Conservation (phyloP, 192 early-diverging fungal species). For the Geosiphon pyriformis region DNA sequence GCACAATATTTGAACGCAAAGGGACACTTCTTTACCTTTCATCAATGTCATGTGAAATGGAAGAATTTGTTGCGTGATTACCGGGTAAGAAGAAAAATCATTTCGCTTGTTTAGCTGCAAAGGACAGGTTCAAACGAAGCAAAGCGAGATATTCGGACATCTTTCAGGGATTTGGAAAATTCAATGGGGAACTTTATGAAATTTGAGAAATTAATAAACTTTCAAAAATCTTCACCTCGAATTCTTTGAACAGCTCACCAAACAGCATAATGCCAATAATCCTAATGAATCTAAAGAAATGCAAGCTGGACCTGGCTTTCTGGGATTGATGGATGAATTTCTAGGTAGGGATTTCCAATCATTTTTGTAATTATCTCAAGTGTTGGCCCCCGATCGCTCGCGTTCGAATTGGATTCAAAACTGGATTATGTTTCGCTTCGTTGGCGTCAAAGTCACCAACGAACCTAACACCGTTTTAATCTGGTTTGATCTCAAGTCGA, state of each 20-base stretch:
- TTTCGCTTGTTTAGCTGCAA: too few relatives aligned
- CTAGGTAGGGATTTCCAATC: neutral
- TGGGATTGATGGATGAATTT: neutral
- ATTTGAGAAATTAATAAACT: too few relatives aligned
- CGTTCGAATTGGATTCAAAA: neutral
- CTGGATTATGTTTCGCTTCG: neutral
- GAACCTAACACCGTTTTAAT: neutral
- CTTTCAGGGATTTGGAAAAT: too few relatives aligned
- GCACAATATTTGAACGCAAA: neutral
- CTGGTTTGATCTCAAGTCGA: neutral
- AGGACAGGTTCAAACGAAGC: too few relatives aligned
- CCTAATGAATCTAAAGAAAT: conserved; percentile 2
- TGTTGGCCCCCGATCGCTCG: too few relatives aligned
- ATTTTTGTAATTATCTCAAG: too few relatives aligned
- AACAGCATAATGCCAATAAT: neutral
- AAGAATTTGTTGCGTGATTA: conserved; percentile 10
- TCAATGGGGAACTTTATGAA: too few relatives aligned
- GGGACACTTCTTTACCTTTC: neutral
- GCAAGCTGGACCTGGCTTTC: neutral
- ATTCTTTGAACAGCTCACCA: neutral
- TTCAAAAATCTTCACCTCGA: too few relatives aligned
- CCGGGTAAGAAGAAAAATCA: neutral
- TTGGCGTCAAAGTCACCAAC: neutral
- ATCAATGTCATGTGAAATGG: conserved; percentile 11
- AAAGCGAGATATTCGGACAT: neutral